phyloP scores from a whole-genome alignment of 768 basidiomycete genomes.

The Tricholoma terreum region DNA sequence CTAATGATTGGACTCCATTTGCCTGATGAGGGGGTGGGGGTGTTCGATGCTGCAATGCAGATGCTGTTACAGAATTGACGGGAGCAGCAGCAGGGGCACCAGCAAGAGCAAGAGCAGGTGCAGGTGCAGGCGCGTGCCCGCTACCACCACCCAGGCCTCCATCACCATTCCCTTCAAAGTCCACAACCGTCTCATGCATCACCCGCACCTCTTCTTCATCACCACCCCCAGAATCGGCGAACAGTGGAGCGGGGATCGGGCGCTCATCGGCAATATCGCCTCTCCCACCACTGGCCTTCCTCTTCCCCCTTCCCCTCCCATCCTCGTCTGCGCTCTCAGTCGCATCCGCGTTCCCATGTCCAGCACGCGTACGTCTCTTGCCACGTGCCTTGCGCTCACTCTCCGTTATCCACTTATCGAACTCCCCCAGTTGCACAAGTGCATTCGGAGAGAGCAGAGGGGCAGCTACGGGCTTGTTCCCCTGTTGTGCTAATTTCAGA shows the following conservation, averaged over 20 bases:
- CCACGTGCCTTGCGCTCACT: background rate
- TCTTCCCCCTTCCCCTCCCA: background rate
- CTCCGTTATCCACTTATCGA: constrained; percentile 2
- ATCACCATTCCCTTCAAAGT: background rate
- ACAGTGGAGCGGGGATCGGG: background rate
- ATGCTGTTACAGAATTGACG: too few species aligned
- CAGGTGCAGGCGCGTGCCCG: background rate
- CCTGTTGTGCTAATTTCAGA: background rate
- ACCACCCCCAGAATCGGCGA: background rate
- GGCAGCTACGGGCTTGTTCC: background rate
- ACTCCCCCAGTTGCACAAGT: background rate
- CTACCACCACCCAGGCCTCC: background rate
- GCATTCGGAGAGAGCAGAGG: background rate
- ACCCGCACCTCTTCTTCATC: background rate
- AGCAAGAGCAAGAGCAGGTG: background rate
- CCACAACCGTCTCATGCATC: constrained; percentile 11
- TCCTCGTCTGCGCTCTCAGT: too few species aligned
- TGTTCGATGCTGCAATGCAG: too few species aligned
- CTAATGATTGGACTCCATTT: background rate
- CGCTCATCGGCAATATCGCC: background rate
- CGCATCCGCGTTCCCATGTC: too few species aligned
- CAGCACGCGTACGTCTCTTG: background rate
- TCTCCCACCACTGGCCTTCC: too few species aligned
- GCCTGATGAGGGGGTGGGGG: too few species aligned
- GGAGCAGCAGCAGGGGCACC: background rate